Evolutionary conservation across 2,329 filamentous ascomycete genomes (phyloP).

Genomic region (Acephala macrosclerotiorum): DNA sequence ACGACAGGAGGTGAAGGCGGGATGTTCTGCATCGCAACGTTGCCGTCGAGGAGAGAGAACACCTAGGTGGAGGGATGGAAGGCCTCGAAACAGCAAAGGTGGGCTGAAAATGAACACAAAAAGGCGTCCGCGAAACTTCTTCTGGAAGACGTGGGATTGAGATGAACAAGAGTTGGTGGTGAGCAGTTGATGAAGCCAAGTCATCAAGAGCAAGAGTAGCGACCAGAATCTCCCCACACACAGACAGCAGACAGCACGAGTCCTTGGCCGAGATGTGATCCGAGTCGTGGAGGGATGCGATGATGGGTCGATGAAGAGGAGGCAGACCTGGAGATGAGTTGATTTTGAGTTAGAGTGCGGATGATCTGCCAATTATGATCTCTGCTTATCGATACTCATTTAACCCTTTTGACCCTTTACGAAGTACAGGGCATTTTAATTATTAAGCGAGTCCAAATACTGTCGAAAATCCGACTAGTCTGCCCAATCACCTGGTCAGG

Average conservation of each 20-base stretch:
- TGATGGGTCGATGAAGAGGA: not conserved
- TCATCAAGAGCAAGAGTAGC: not conserved
- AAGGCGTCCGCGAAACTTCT: not conserved
- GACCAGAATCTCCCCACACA: not conserved
- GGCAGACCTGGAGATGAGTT: too few species aligned
- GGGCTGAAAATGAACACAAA: not conserved
- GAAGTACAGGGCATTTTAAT: too few species aligned
- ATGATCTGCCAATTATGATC: conserved; percentile 6
- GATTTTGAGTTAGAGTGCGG: conserved; percentile 1
- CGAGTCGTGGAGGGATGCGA: not conserved
- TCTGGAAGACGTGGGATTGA: not conserved
- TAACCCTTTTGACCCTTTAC: not conserved
- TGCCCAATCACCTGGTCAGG: too few species aligned
- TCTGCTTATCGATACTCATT: conserved; percentile 9
- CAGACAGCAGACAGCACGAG: not conserved
- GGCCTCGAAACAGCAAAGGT: not conserved
- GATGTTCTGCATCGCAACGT: not conserved
- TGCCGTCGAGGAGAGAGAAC: not conserved
- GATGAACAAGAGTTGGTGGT: not conserved
- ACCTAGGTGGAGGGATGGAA: not conserved
- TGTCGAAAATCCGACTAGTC: too few species aligned
- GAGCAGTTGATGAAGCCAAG: not conserved
- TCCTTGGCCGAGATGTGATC: not conserved
- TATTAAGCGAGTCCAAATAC: too few species aligned
- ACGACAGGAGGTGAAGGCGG: not conserved